Evolutionary conservation across 148 eudicot species (phyloP).

Genomic region (Tetragonia tetragonoides): DNA sequence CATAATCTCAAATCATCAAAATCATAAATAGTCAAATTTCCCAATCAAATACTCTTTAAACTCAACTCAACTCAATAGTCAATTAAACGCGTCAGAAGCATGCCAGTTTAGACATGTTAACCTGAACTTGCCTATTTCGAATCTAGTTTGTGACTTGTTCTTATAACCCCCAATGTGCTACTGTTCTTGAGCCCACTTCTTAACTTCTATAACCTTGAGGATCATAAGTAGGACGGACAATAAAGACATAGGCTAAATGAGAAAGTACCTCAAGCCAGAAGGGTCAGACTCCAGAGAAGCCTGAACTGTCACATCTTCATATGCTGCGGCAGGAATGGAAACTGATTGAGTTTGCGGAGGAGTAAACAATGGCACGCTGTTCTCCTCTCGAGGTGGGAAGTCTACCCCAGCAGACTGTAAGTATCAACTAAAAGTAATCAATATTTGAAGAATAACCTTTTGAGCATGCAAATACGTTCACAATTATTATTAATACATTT

Average conservation of each 20-base stretch:
- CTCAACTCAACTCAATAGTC: no score
- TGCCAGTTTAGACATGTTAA: no score
- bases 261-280: slow-evolving; percentile 75
- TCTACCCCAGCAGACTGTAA: slow-evolving; percentile 73
- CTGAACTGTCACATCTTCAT: slow-evolving; percentile 72
- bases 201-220: not conserved
- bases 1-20: no score
- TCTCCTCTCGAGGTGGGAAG: slow-evolving; percentile 86
- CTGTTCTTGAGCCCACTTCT: not conserved
- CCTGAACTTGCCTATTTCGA: not conserved
- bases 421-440: slow-evolving; percentile 18
- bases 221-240: not conserved
- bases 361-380: slow-evolving; percentile 77
- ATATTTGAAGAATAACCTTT: slow-evolving; percentile 5
- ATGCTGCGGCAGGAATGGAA: slow-evolving; percentile 41
- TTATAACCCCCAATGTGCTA: not conserved
- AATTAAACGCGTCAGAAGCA: no score
- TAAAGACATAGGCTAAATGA: not conserved
- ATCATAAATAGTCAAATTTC: no score
- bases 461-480: not conserved
- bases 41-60: no score
- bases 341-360: slow-evolving; percentile 89
- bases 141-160: not conserved
- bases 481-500: no score
- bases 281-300: slow-evolving; percentile 76